These are phyloP conservation scores for Rhodotorula sp. DNA, from an alignment of 1,284 basidiomycete genomes.

Conservation along the genomic window DNA sequence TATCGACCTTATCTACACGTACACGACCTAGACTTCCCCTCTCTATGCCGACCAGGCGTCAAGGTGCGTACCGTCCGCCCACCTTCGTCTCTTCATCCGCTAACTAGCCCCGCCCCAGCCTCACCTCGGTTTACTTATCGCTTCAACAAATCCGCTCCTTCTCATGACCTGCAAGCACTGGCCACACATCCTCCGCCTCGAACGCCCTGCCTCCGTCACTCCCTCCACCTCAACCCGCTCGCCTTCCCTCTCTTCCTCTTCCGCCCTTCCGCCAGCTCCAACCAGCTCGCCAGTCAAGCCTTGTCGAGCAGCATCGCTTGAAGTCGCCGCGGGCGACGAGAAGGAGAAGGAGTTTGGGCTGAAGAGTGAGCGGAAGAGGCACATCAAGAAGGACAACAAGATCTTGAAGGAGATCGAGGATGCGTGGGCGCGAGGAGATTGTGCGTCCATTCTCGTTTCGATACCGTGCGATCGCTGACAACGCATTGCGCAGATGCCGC, in stretches of 20 bases:
- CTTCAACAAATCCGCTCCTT: constrained; percentile 94
- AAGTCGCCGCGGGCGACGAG: constrained; percentile 32
- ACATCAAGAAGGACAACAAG: constrained; percentile 67
- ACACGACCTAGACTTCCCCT: constrained; percentile 78
- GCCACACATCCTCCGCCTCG: constrained; percentile 67
- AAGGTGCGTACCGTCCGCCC: constrained; percentile 8
- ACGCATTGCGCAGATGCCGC: constrained; percentile 54
- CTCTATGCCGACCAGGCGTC: constrained; percentile 69
- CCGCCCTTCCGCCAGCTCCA: not conserved
- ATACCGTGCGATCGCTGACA: not conserved
- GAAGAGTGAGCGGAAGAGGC: constrained; percentile 72
- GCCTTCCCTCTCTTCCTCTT: not conserved
- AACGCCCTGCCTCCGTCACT: constrained; percentile 4
- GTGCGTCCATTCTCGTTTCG: constrained; percentile 21
- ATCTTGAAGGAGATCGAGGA: constrained; percentile 52
- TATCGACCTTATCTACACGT: constrained; percentile 93
- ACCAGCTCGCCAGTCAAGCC: not conserved
- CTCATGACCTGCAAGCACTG: constrained; percentile 83
- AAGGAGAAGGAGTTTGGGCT: constrained; percentile 60
- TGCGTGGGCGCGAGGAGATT: constrained; percentile 31
- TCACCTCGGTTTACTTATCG: constrained; percentile 75
- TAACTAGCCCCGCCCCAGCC: constrained; percentile 57
- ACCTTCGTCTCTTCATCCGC: not conserved
- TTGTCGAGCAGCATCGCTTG: not conserved
- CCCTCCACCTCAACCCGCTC: not conserved